Conservation (phyloP, 2,329 filamentous ascomycete genomes). For the Ilyonectria destructans region DNA sequence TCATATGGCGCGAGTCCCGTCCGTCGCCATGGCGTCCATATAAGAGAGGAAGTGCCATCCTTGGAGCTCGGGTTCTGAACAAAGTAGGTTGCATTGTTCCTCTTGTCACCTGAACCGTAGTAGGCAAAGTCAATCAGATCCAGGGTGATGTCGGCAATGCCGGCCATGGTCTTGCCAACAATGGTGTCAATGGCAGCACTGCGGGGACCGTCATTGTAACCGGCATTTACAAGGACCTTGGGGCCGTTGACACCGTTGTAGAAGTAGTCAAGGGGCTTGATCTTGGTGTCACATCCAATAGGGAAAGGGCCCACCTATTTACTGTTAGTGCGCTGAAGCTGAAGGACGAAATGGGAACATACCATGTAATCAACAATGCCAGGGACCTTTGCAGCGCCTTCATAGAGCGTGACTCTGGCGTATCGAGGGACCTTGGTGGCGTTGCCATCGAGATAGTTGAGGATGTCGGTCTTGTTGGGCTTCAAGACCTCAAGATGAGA, state of each 20-base stretch:
- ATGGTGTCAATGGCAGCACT: conserved; percentile 29
- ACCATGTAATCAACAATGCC: conserved; percentile 38
- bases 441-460: conserved; percentile 66
- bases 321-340: background rate
- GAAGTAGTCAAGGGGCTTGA: conserved; percentile 34
- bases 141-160: conserved; percentile 35
- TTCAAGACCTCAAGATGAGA: conserved; percentile 38
- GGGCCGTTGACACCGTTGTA: conserved; percentile 40
- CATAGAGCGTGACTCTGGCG: conserved; percentile 37
- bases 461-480: conserved; percentile 78
- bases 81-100: conserved; percentile 36
- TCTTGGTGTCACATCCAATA: conserved; percentile 26
- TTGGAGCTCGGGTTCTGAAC: conserved; percentile 36
- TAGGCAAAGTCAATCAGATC: conserved; percentile 32
- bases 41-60: conserved; percentile 34
- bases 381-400: conserved; percentile 32
- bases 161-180: conserved; percentile 36
- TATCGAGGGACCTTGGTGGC: conserved; percentile 22
- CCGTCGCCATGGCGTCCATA: conserved; percentile 38
- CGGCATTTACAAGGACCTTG: conserved; percentile 33
- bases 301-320: conserved; percentile 39
- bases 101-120: conserved; percentile 26
- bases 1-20: conserved; percentile 36
- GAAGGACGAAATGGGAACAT: background rate
- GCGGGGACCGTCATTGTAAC: conserved; percentile 33